Percentiles rank a stretch among this genome's conserved stretches.
Conservation (phyloP, 352 stramenopile genomes). For the Phytopythium montanum region DNA sequence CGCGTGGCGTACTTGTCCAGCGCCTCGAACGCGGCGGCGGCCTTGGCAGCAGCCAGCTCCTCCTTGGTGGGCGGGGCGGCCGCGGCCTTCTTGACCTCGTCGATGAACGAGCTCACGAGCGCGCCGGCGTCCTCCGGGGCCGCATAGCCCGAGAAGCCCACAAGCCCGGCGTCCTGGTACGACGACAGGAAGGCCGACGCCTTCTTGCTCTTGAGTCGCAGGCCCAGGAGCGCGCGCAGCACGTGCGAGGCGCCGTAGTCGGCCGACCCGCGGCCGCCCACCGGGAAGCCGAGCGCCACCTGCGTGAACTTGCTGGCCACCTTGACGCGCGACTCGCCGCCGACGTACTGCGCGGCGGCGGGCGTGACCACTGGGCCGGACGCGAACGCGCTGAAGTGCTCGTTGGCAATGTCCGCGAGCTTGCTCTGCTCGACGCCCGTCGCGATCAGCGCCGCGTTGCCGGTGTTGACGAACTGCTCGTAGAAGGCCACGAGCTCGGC, state of each 20-base stretch:
- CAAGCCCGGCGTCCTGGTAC: conserved; percentile 59
- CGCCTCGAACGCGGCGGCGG: conserved; percentile 39
- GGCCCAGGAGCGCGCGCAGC: conserved; percentile 56
- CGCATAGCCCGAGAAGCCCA: conserved; percentile 62
- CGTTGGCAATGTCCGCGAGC: conserved; percentile 60
- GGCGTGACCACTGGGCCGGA: conserved; percentile 20
- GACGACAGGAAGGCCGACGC: conserved; percentile 52
- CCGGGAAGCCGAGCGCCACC: conserved; percentile 70
- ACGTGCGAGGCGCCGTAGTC: conserved; percentile 58
- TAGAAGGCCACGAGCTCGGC: too few relatives aligned
- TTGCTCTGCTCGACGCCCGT: conserved; percentile 57
- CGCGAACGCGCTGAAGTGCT: conserved; percentile 50
- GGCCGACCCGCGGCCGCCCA: conserved; percentile 34
- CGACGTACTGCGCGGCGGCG: conserved; percentile 58
- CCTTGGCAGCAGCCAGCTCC: conserved; percentile 77
- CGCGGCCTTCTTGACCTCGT: conserved; percentile 75
- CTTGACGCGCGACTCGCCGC: conserved; percentile 77
- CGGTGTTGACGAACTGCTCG: too few relatives aligned
- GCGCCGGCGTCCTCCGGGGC: conserved; percentile 44
- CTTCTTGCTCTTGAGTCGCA: conserved; percentile 63
- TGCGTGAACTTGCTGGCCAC: conserved; percentile 55
- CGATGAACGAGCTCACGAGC: conserved; percentile 65
- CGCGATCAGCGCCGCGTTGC: conserved; percentile 57
- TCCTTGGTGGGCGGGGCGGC: conserved; percentile 51
- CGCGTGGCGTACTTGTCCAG: conserved; percentile 35